Conservation (phyloP, 345 rosid genomes). For the Erysimum cheiranthoides region DNA sequence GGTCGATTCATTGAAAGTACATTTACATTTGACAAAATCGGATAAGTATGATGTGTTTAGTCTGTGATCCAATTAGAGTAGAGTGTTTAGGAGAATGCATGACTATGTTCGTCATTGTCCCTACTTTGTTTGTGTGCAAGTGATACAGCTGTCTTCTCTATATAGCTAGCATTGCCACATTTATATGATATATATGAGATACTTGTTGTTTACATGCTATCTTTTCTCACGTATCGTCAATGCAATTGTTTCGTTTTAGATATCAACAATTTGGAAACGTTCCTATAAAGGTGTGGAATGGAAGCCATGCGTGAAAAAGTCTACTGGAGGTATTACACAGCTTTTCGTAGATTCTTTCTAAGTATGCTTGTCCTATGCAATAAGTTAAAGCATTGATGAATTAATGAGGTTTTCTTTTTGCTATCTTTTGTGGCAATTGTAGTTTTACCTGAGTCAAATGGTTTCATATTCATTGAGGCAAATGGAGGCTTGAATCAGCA, state of each 20-base stretch:
- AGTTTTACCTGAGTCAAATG: constrained; percentile 94
- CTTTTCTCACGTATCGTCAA: neutral
- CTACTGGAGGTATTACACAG: constrained; percentile 66
- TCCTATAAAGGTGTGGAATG: constrained; percentile 76
- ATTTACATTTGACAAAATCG: neutral
- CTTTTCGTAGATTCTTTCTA: neutral
- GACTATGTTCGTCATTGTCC: neutral
- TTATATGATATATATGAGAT: neutral
- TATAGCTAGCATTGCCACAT: constrained; percentile 2
- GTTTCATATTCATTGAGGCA: constrained; percentile 95
- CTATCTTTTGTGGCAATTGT: constrained; percentile 43
- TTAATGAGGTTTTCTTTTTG: neutral
- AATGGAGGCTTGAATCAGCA: constrained; percentile 99
- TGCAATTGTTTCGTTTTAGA: constrained; percentile 51
- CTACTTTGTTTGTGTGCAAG: constrained; percentile 17
- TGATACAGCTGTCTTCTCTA: constrained; percentile 12
- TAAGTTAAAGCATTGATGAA: constrained; percentile 9
- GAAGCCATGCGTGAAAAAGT: constrained; percentile 75
- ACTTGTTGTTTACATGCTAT: neutral
- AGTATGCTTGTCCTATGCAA: constrained; percentile 20
- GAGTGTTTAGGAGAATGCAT: neutral
- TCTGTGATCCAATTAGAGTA: neutral
- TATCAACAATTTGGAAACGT: constrained; percentile 88
- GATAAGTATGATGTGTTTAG: neutral
- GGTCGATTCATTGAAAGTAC: constrained; percentile 1